A percentile compares a stretch with the other conserved stretches of the same genome.
These are phyloP conservation scores for Sistotremastrum suecicum DNA, from an alignment of 768 basidiomycete genomes.

Conservation along the genomic window DNA sequence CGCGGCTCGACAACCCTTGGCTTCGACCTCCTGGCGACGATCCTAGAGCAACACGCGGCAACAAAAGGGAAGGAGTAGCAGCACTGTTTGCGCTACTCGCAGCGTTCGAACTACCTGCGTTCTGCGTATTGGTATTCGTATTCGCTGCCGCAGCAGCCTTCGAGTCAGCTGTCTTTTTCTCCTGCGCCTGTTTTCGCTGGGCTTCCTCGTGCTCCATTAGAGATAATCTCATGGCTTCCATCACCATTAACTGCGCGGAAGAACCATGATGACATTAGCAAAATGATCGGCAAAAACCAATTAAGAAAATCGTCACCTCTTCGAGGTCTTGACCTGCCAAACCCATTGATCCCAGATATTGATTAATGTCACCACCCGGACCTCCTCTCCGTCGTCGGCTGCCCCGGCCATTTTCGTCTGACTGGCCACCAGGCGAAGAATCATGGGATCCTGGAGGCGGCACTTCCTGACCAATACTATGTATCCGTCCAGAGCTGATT, in stretches of 20 bases:
- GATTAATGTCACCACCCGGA: conserved; percentile 38
- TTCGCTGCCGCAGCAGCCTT: conserved; percentile 9
- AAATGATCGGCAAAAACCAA: conserved; percentile 7
- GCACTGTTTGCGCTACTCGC: no score
- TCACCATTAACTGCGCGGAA: conserved; percentile 71
- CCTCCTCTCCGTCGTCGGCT: conserved; percentile 29
- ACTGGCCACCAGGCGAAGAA: neutral
- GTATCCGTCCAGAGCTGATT: conserved; percentile 78
- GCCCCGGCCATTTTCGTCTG: conserved; percentile 22
- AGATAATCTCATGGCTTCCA: conserved; percentile 97
- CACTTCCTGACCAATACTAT: conserved; percentile 41
- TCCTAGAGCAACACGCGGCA: no score
- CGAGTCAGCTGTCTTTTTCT: conserved; percentile 42
- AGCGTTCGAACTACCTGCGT: no score
- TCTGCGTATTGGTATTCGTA: neutral
- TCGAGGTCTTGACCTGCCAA: conserved; percentile 82
- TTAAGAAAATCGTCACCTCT: conserved; percentile 45
- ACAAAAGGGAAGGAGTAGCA: no score
- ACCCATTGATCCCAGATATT: conserved; percentile 45
- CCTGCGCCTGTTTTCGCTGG: conserved; percentile 61
- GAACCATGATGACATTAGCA: neutral
- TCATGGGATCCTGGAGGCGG: neutral
- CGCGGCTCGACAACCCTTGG: no score
- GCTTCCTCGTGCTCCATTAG: conserved; percentile 91
- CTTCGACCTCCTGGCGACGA: no score